Evolutionary conservation across 1,139 yeast species (phyloP), one percentile per base, ranked within the genome.

Genomic region (Protomyces inundatus): DNA sequence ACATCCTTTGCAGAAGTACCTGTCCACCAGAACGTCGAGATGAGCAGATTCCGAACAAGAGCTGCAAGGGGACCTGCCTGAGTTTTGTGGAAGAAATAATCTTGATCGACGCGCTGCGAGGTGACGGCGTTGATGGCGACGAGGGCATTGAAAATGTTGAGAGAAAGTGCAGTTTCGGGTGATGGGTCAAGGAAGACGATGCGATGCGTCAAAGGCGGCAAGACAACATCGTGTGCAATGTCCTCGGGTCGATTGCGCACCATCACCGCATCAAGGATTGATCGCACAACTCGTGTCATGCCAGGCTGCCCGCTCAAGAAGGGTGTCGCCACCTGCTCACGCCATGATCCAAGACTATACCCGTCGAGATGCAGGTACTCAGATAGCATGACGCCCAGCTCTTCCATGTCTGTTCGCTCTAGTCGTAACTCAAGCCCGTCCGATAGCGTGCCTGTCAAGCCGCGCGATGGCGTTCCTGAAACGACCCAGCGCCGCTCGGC

Each of bases 401-500:
- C 82, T 3, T 72, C 67, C 57, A 86, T 72, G 70, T 86, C 54
- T 46, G 7, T 64, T 39, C 39, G 36, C 40, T 54, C 40, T 6
- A 48, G 30, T 46, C 40, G 60, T 33, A 57, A 32, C 67, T 67
- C 59, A 64, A 46, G 52, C 9, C 32, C 55, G 37, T 46, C 48
- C 30, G 58, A 55, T 23, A 55, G 53, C 10, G 46, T 54, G 5
- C 80, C 80, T 0, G 89, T 85, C 65, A 86, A 74, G 0, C 90
- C 90, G 0, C 87, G 80, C 0, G 90, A 85, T 1, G 90, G 90
- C 0, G 90, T 86, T 39, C 91, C 90, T 0, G 88, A 83, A 0
- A 86, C 88, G 0, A 85, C 85, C 91, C 90, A 86, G 66, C 82
- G 77, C 60, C 89, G 76, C 70, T 86, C 90, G 7, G 83, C 81